Conservation (phyloP, 139 green algal genomes). For the Ettlia oleoabundans region DNA sequence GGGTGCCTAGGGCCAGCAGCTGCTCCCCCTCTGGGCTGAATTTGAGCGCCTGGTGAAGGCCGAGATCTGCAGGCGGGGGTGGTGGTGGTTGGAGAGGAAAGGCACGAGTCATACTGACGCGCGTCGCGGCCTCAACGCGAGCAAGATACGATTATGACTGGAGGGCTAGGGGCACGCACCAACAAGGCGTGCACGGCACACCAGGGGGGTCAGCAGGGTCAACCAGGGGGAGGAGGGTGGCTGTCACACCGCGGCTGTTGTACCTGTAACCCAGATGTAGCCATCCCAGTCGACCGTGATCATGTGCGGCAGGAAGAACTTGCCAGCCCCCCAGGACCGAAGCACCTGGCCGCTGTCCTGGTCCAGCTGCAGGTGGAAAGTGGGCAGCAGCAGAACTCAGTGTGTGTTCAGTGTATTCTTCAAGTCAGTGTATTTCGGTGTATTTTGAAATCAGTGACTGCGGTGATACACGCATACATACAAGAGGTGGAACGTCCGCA, state of each 20-base stretch:
- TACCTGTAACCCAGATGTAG: slow-evolving; percentile 80
- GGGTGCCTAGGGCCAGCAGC: slow-evolving; percentile 64
- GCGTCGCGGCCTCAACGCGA: no score
- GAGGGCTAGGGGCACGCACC: no score
- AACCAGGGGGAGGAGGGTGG: neutral
- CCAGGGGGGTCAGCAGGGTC: neutral
- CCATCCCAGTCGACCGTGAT: slow-evolving; percentile 70
- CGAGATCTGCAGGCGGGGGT: slow-evolving; percentile 49
- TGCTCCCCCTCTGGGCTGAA: slow-evolving; percentile 54
- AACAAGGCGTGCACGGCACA: neutral
- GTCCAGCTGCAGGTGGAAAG: slow-evolving; percentile 43
- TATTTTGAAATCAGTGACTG: no score
- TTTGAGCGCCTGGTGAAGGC: slow-evolving; percentile 72
- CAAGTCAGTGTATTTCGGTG: no score
- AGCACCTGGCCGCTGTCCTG: slow-evolving; percentile 57
- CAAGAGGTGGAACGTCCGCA: no score
- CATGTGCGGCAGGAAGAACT: slow-evolving; percentile 86
- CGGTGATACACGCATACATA: no score
- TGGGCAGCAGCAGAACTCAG: neutral
- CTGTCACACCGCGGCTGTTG: no score
- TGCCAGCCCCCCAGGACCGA: slow-evolving; percentile 52
- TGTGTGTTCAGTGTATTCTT: no score
- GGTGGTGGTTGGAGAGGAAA: neutral
- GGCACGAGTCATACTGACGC: no score
- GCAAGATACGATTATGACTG: no score